A percentile compares a stretch with the other conserved stretches of the same genome.
These are phyloP conservation scores for Avena eriantha DNA, from an alignment of 176 grass and related monocot species.

Conservation along the genomic window DNA sequence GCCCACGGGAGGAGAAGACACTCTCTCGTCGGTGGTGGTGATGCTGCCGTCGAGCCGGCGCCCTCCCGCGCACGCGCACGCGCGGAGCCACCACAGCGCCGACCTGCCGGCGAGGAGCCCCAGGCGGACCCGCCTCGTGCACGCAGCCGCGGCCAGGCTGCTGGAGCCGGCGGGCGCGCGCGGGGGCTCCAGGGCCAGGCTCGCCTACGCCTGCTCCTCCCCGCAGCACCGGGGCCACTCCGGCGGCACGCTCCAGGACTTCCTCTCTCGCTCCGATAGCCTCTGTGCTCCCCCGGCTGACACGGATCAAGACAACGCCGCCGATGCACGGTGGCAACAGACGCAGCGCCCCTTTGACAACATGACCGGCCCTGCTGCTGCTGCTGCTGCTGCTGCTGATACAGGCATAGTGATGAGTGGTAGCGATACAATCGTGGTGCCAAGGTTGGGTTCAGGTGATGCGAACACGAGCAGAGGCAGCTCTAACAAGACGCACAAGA, in stretches of 20 bases:
- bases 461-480: slow-evolving; percentile 32
- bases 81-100: slow-evolving; percentile 55
- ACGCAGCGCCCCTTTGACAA: not conserved
- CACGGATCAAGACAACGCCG: not conserved
- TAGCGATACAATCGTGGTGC: slow-evolving; percentile 1
- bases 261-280: slow-evolving; percentile 46
- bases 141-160: slow-evolving; percentile 71
- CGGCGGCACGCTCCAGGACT: slow-evolving; percentile 43
- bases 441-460: slow-evolving; percentile 34
- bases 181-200: slow-evolving; percentile 23
- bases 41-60: slow-evolving; percentile 44
- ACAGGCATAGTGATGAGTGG: not conserved
- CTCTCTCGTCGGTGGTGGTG: slow-evolving; percentile 24
- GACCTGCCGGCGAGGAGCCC: slow-evolving; percentile 63
- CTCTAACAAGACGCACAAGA: slow-evolving; percentile 6
- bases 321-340: slow-evolving; percentile 4
- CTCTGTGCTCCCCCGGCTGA: slow-evolving; percentile 7
- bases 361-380: not conserved
- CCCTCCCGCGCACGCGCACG: not conserved
- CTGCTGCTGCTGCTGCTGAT: not conserved
- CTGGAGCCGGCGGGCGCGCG: slow-evolving; percentile 58
- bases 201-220: slow-evolving; percentile 60
- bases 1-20: not conserved
- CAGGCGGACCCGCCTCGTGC: slow-evolving; percentile 54
- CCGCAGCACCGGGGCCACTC: slow-evolving; percentile 52